Percentiles rank a stretch among this genome's conserved stretches.
These are phyloP conservation scores for Botrytis galanthina DNA, from an alignment of 2,329 filamentous ascomycete genomes.

Conservation along the genomic window DNA sequence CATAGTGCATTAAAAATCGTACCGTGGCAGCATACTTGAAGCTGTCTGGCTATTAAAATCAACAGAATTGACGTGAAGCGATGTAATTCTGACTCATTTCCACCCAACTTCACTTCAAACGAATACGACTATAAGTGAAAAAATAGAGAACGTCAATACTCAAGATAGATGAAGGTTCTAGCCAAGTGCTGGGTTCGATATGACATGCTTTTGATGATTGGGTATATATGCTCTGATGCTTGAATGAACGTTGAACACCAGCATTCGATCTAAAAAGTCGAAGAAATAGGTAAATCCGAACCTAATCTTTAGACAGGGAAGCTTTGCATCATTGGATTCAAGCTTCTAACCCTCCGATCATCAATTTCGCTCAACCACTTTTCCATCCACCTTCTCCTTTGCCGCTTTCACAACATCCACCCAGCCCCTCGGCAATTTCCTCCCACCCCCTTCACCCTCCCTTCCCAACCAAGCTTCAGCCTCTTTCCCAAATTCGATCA, in stretches of 20 bases:
- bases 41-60: not conserved
- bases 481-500: conserved; percentile 59
- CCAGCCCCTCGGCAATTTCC: conserved; percentile 54
- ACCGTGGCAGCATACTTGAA: not conserved
- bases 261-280: not conserved
- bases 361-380: conserved; percentile 33
- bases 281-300: not conserved
- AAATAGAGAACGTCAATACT: not conserved
- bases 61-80: not conserved
- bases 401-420: conserved; percentile 52
- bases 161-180: not conserved
- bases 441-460: conserved; percentile 47
- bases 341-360: not conserved
- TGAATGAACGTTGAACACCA: not conserved
- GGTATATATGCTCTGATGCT: not conserved
- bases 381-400: conserved; percentile 53
- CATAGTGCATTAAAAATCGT: not conserved
- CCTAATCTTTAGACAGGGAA: not conserved
- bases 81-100: not conserved
- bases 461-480: conserved; percentile 55
- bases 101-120: not conserved
- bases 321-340: not conserved
- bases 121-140: not conserved
- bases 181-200: not conserved
- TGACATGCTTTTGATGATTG: not conserved